Evolutionary conservation across 2,329 filamentous ascomycete species (phyloP), one percentile per base, ranked within the genome.

Genomic region (Microsporum ferrugineum): DNA sequence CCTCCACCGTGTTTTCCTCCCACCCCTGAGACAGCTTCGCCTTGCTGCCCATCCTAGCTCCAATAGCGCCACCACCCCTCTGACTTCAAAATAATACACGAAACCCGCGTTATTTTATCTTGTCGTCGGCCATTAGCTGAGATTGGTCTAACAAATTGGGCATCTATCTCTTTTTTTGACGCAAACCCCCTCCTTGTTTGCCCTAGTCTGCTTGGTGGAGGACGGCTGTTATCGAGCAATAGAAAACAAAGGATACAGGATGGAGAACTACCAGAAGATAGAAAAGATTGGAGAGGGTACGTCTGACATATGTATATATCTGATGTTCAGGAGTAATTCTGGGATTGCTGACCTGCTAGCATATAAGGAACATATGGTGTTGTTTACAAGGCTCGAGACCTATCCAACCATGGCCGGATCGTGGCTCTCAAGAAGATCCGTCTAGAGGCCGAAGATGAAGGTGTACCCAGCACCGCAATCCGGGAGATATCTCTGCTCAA

Each of bases 201-300:
- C 17, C 17, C 17, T n/a, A n/a, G 14, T 43, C 39, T 43, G 39
- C 7, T 36, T 23, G 38, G 38, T 14, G 39, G n/a, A 43, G 39
- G 39, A 10, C 34, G 17, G 17, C 17, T 23, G 17, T 23, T 23
- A 23, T 23, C 17, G 17, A 23, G 17, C 1, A 23, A 23, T 23
- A 23, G 17, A 23, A 36, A 10, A 45, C 41, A 45, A 5, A 2
- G 41, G 5, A 45, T 6, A 14, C 23, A 73, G 63, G 67, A 95
- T 96, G 91, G 90, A 96, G 76, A 95, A 95, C 78, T 96, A 96
- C 76, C 89, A 95, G 78, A 95, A 95, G 79, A 83, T 96, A 71
- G 91, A 96, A 79, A 96, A 96, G 81, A 91, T 96, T 71, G 91
- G 91, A 76, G 91, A 96, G 84, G 91, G 91, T 94, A 78, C 69